Conservation (phyloP, 805 yeast genomes). For the Wickerhamiella nectarea region DNA sequence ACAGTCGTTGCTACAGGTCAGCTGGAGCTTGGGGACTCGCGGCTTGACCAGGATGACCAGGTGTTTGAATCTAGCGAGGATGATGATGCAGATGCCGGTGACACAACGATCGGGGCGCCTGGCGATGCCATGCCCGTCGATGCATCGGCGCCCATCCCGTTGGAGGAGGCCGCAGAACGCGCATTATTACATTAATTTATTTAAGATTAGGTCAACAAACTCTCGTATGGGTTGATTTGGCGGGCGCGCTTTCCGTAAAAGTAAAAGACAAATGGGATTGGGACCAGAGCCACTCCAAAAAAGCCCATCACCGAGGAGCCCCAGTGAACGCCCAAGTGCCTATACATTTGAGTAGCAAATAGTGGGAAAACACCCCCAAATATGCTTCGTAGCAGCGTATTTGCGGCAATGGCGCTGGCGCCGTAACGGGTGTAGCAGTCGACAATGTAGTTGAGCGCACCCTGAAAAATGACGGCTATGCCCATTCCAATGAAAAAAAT, state of each 20-base stretch:
- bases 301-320: slow-evolving; percentile 40
- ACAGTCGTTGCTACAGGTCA: slow-evolving; percentile 21
- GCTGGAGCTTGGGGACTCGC: slow-evolving; percentile 17
- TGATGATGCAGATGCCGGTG: not conserved
- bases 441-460: slow-evolving; percentile 47
- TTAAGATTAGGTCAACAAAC: not conserved
- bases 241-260: slow-evolving; percentile 30
- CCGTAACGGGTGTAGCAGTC: slow-evolving; percentile 47
- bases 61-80: slow-evolving; percentile 1
- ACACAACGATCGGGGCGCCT: not conserved
- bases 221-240: slow-evolving; percentile 15
- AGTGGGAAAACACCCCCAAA: slow-evolving; percentile 51
- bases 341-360: slow-evolving; percentile 48
- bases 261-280: slow-evolving; percentile 41
- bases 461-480: slow-evolving; percentile 44
- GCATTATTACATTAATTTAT: not conserved
- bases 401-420: slow-evolving; percentile 54
- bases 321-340: slow-evolving; percentile 37
- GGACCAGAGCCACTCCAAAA: slow-evolving; percentile 31
- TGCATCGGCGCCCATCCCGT: not conserved
- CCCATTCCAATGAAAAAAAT: slow-evolving; percentile 40
- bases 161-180: not conserved
- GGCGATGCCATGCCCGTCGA: not conserved
- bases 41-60: slow-evolving; percentile 6
- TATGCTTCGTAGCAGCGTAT: slow-evolving; percentile 42